These are phyloP conservation scores for Acorus calamus DNA, from an alignment of 106 monocot species.

Conservation along the genomic window DNA sequence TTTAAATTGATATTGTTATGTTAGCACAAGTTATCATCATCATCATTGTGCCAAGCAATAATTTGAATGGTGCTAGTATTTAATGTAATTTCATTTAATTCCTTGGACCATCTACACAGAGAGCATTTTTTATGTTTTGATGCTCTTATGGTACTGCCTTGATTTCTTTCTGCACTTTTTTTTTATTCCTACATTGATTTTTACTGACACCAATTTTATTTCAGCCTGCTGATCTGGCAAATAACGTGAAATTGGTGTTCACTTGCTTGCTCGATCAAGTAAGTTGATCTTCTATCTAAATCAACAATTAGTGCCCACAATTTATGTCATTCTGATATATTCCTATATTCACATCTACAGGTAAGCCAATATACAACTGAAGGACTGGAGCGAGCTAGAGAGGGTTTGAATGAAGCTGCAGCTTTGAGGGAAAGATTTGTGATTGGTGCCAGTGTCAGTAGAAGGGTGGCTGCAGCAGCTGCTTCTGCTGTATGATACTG, in stretches of 20 bases:
- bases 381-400: constrained; percentile 82
- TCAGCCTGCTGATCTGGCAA: constrained; percentile 74
- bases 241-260: constrained; percentile 77
- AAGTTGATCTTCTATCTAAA: constrained; percentile 11
- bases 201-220: not conserved
- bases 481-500: constrained; percentile 70
- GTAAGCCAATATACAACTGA: constrained; percentile 94
- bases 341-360: constrained; percentile 15
- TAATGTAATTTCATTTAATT: no score
- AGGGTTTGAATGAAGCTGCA: constrained; percentile 94
- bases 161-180: not conserved
- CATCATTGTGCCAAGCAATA: no score
- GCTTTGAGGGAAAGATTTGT: constrained; percentile 80
- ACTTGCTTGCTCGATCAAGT: constrained; percentile 98
- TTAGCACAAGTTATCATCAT: no score
- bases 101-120: no score
- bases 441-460: constrained; percentile 87
- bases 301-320: no score
- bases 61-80: no score
- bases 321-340: no score
- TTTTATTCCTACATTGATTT: not conserved
- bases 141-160: no score
- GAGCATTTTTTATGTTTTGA: no score
- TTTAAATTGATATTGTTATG: no score
- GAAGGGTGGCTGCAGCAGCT: constrained; percentile 93